Conservation (phyloP, 495 filamentous ascomycete genomes). For the Penicillium malachiteum region DNA sequence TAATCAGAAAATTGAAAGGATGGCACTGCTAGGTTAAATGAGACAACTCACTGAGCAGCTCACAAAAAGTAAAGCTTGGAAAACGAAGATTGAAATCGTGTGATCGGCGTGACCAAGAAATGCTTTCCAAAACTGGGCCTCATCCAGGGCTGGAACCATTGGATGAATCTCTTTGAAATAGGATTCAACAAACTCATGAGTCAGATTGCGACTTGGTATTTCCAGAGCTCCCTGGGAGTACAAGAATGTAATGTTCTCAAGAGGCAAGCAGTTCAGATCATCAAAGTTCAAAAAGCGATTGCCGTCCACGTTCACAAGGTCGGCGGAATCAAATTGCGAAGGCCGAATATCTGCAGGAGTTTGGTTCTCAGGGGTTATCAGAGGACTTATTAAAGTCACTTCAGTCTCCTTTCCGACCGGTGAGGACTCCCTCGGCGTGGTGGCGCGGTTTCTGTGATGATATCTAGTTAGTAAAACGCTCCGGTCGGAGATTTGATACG, state of each 20-base stretch:
- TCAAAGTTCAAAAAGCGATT: constrained; percentile 37
- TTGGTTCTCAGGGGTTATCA: no score
- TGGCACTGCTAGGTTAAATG: neutral
- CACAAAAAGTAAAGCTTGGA: constrained; percentile 49
- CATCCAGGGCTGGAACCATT: constrained; percentile 44
- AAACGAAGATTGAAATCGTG: constrained; percentile 46
- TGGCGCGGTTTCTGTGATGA: no score
- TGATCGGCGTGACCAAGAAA: constrained; percentile 21
- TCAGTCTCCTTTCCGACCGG: no score
- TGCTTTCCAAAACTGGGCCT: constrained; percentile 48
- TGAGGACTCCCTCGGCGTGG: no score
- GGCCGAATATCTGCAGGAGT: no score
- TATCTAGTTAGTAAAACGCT: no score
- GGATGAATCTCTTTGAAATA: constrained; percentile 53
- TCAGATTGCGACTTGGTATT: constrained; percentile 35
- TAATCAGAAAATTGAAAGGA: no score
- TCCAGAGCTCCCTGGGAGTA: constrained; percentile 42
- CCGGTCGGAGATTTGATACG: no score
- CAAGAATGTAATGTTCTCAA: constrained; percentile 45
- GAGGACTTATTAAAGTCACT: no score
- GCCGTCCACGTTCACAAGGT: no score
- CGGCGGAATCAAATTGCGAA: no score
- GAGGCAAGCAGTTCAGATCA: constrained; percentile 34
- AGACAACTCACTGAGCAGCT: constrained; percentile 40
- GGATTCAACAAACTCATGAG: constrained; percentile 45